Evolutionary conservation across 768 basidiomycete genomes (phyloP).

Genomic region (Podaxis carcinomalis): DNA sequence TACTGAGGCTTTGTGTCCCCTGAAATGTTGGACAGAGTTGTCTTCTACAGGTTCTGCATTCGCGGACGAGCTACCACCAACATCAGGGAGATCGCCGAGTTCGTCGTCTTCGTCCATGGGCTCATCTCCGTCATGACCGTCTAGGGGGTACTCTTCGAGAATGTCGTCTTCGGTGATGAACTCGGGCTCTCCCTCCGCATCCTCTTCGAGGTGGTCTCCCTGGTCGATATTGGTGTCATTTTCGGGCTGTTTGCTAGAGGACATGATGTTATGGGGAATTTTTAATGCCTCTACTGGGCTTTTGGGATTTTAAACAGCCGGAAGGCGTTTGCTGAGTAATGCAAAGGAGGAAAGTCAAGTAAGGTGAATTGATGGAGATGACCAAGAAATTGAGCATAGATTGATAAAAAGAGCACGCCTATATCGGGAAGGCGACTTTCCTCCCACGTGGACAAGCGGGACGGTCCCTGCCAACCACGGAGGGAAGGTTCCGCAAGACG

Average conservation of each 20-base stretch:
- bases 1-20: conserved; percentile 69
- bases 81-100: conserved; percentile 34
- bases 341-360: not conserved
- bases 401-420: conserved; percentile 22
- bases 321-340: conserved; percentile 13
- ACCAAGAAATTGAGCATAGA: not conserved
- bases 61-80: conserved; percentile 30
- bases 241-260: conserved; percentile 27
- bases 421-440: conserved; percentile 21
- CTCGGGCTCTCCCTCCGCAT: conserved; percentile 22
- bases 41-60: conserved; percentile 35
- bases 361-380: not conserved
- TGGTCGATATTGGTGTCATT: conserved; percentile 39
- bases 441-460: conserved; percentile 9
- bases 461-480: not conserved
- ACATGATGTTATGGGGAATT: conserved; percentile 21
- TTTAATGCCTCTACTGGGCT: not conserved
- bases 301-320: not conserved
- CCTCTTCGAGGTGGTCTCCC: conserved; percentile 41
- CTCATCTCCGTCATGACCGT: conserved; percentile 42
- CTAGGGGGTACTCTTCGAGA: conserved; percentile 57
- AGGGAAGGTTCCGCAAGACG: not conserved
- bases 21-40: conserved; percentile 69
- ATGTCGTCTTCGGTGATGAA: conserved; percentile 69
- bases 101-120: conserved; percentile 73